Conservation (phyloP, 495 filamentous ascomycete species). For the Melanomma pulvis-pyrius region DNA sequence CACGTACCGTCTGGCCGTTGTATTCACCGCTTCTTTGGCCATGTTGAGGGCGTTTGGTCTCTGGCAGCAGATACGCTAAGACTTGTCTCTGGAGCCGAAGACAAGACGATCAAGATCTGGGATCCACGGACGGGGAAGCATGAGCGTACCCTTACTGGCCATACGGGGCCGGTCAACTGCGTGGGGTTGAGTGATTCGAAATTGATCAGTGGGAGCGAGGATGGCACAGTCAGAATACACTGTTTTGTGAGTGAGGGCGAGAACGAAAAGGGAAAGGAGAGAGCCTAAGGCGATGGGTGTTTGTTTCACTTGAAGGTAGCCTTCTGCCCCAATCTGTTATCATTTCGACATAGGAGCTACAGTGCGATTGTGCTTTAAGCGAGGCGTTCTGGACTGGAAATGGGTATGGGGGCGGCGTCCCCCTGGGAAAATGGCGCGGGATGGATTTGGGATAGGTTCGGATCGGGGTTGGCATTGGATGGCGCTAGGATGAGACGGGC, state of each 20-base stretch:
- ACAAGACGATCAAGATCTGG: conserved; percentile 97
- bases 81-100: conserved; percentile 85
- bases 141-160: conserved; percentile 87
- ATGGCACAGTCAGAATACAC: conserved; percentile 78
- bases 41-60: conserved; percentile 94
- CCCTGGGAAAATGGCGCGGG: not conserved
- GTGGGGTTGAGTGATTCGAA: conserved; percentile 85
- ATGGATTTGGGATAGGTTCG: not conserved
- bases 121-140: conserved; percentile 88
- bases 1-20: conserved; percentile 80
- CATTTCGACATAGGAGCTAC: too few relatives aligned
- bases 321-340: too few relatives aligned
- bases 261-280: not conserved
- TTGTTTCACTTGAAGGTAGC: not conserved
- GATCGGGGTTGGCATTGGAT: not conserved
- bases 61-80: conserved; percentile 89
- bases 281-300: not conserved
- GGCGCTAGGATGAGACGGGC: not conserved
- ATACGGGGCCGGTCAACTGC: conserved; percentile 87
- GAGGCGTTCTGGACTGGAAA: not conserved
- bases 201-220: conserved; percentile 88
- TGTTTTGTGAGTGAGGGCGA: conserved; percentile 30
- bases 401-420: not conserved
- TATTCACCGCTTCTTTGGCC: conserved; percentile 90
- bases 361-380: not conserved